A percentile compares a stretch with the other conserved stretches of the same genome.
These are phyloP conservation scores for Xylaria hypoxylon DNA, from an alignment of 2,329 filamentous ascomycete genomes.

Conservation along the genomic window DNA sequence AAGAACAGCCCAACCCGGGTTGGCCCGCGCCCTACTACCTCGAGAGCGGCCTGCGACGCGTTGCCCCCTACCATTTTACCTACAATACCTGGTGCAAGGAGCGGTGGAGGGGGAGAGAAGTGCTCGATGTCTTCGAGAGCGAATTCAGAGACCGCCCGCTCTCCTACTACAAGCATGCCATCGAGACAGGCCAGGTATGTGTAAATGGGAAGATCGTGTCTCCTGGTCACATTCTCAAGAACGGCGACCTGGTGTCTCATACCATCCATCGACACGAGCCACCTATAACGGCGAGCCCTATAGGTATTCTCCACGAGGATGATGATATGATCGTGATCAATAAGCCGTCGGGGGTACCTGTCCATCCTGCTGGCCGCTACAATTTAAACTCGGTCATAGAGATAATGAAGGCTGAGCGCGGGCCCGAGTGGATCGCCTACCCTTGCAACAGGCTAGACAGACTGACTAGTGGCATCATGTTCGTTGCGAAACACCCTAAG, in stretches of 20 bases:
- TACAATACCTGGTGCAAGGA: constrained; percentile 97
- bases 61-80: constrained; percentile 89
- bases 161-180: constrained; percentile 89
- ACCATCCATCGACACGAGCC: constrained; percentile 96
- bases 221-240: constrained; percentile 78
- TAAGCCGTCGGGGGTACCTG: constrained; percentile 94
- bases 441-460: constrained; percentile 95
- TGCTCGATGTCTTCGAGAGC: constrained; percentile 88
- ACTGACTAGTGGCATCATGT: constrained; percentile 97
- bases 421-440: constrained; percentile 65
- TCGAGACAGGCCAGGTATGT: constrained; percentile 80
- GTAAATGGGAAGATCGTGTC: constrained; percentile 81
- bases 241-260: constrained; percentile 92
- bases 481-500: constrained; percentile 86
- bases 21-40: constrained; percentile 81
- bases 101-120: constrained; percentile 83
- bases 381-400: constrained; percentile 95
- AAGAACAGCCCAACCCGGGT: constrained; percentile 51
- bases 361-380: constrained; percentile 95
- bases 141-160: constrained; percentile 91
- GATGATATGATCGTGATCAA: constrained; percentile 95
- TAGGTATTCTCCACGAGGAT: constrained; percentile 89
- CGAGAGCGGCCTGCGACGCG: constrained; percentile 83
- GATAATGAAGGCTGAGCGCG: constrained; percentile 85
- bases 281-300: constrained; percentile 83